phyloP scores from a whole-genome alignment of 2,329 filamentous ascomycete species.

The Byssochlamys sp. region DNA sequence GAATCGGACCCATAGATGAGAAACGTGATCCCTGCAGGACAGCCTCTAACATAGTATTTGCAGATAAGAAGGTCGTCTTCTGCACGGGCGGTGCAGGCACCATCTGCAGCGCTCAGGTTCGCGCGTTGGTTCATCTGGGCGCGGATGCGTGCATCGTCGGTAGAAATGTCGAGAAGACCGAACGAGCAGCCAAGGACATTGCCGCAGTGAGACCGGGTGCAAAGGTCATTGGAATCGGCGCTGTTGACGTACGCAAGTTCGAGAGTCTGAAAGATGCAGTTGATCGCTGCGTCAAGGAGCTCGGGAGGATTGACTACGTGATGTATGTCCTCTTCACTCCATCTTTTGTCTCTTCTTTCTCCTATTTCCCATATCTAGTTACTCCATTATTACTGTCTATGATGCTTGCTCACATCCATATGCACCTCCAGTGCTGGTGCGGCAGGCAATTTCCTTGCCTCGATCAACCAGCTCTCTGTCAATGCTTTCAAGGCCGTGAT shows the following conservation, averaged over 20 bases:
- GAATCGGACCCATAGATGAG: not conserved
- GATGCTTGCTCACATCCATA: constrained; percentile 6
- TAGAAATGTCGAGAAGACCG: constrained; percentile 79
- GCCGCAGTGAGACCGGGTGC: constrained; percentile 66
- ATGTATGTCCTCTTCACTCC: constrained; percentile 50
- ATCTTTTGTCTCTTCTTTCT: not conserved
- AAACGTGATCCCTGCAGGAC: not conserved
- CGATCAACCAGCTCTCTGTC: constrained; percentile 67
- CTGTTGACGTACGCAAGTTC: constrained; percentile 61
- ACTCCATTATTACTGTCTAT: too few relatives aligned
- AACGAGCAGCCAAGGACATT: constrained; percentile 69
- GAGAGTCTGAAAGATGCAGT: constrained; percentile 63
- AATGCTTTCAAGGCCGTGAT: constrained; percentile 95
- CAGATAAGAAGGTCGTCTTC: constrained; percentile 81
- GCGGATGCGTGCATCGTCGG: constrained; percentile 91
- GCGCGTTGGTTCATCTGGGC: constrained; percentile 80
- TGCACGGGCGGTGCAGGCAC: constrained; percentile 89
- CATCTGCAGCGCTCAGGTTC: constrained; percentile 89
- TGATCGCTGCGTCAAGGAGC: constrained; percentile 66
- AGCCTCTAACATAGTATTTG: constrained; percentile 3
- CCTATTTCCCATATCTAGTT: not conserved
- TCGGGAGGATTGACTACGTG: constrained; percentile 83
- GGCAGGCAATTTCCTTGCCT: constrained; percentile 87
- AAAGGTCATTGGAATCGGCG: constrained; percentile 77
- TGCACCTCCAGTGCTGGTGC: constrained; percentile 62